Percentiles rank a stretch among this genome's conserved stretches.
Evolutionary conservation across 1,284 basidiomycete species (phyloP).

Genomic region (Albatrellus sp.): DNA sequence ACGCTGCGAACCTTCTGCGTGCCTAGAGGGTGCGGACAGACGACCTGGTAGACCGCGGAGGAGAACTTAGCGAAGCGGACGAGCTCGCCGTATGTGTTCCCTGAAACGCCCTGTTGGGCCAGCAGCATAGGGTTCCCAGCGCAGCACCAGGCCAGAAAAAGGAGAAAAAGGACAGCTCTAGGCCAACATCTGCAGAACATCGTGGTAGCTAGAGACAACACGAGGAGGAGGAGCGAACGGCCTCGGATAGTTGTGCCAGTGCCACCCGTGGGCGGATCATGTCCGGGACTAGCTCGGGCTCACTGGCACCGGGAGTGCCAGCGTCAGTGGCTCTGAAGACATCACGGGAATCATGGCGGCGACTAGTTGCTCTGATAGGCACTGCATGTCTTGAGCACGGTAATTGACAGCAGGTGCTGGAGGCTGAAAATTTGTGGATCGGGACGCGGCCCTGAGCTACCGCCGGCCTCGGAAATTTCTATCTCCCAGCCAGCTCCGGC

Average conservation of each 20-base stretch:
- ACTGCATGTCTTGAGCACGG: not conserved
- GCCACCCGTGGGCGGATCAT: too few relatives aligned
- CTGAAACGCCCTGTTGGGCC: conserved; percentile 2
- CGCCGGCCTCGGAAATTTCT: too few relatives aligned
- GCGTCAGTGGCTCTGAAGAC: too few relatives aligned
- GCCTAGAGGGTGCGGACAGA: conserved; percentile 37
- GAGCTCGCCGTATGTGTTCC: conserved; percentile 8
- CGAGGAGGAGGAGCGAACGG: too few relatives aligned
- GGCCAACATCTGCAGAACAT: not conserved
- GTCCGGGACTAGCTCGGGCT: too few relatives aligned
- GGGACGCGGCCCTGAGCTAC: too few relatives aligned
- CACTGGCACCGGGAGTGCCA: too few relatives aligned
- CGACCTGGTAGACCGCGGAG: conserved; percentile 27
- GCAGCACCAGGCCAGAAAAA: not conserved
- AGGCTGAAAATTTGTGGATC: not conserved
- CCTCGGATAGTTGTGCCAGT: too few relatives aligned
- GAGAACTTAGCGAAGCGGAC: conserved; percentile 16
- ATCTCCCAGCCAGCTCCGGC: too few relatives aligned
- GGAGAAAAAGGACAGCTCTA: not conserved
- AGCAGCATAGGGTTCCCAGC: not conserved
- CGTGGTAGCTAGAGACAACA: not conserved
- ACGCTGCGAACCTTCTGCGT: conserved; percentile 25
- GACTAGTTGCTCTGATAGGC: not conserved
- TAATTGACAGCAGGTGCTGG: not conserved
- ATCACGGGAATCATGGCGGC: too few relatives aligned